Conservation (phyloP, 257 asterid species). For the Nicotiana tomentosiformis region DNA sequence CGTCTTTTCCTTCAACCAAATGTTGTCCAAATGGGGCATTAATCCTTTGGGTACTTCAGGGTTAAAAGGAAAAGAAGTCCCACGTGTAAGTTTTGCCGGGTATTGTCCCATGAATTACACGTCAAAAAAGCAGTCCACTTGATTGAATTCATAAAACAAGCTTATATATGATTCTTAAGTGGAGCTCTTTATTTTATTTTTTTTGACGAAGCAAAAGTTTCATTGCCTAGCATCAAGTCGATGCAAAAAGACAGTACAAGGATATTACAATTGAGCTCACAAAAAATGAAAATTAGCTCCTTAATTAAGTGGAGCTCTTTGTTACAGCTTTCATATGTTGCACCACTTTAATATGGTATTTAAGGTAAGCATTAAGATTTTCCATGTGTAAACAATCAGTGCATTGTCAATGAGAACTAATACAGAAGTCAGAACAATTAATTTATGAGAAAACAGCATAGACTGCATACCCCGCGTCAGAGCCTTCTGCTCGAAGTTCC, state of each 20-base stretch:
- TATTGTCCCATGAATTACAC: not conserved
- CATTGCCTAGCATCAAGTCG: no score
- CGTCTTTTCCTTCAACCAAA: not conserved
- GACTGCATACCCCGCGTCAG: conserved; percentile 60
- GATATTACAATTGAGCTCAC: no score
- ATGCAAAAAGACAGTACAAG: no score
- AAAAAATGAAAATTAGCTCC: no score
- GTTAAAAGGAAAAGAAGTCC: not conserved
- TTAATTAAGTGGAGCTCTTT: not conserved
- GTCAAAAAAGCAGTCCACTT: not conserved
- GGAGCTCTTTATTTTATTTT: not conserved
- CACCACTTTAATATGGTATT: not conserved
- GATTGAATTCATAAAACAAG: not conserved
- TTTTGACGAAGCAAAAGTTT: no score
- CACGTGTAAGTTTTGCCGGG: not conserved
- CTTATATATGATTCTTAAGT: not conserved
- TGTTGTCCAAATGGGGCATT: not conserved
- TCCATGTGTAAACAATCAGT: not conserved
- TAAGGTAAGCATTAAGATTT: not conserved
- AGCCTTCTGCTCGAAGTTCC: conserved; percentile 79
- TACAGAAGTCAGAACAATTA: not conserved
- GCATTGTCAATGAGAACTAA: not conserved
- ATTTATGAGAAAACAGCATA: not conserved
- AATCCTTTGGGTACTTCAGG: not conserved
- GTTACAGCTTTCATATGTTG: not conserved